Evolutionary conservation across 1,139 yeast species (phyloP), one percentile per base, ranked within the genome.

Genomic region (Blastobotrys serpentis): DNA sequence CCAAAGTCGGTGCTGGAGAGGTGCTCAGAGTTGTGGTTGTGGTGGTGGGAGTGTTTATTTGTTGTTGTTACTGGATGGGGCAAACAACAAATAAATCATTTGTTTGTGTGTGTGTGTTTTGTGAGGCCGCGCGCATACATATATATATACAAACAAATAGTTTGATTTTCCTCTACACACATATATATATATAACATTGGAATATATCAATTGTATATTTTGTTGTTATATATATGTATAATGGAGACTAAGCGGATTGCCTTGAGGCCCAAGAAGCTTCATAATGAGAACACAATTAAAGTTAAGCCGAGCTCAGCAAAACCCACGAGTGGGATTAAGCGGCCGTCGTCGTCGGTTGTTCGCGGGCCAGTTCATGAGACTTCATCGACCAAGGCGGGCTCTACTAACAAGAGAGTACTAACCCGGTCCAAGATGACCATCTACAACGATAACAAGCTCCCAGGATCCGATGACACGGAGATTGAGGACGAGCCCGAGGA

Each of bases 381-480:
- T 11, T 11, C 37, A 14, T 6, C 21, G 19, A 14, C 18, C 3
- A 11, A n/a, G 6, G 3, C 37, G 21, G n/a, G n/a, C n/a, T 33
- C 37, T 21, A 8, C 4, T 6, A 33, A 33, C 32, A 29, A 17
- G 37, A 7, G 37, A 3, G 21, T 33, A 21, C 37, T 33, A 6
- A 33, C 21, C 37, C 37, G 37, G 21, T 33, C 37, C 37, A 33
- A 33, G 37, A 4, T 33, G 21, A 6, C 37, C 17, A 21, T 33
- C n/a, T 33, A 33, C 37, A 33, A 8, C 37, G 37, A 33, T 21
- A 4, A 6, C 10, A 33, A 17, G 21, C 37, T 17, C 8, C 18
- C 37, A 18, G 11, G 37, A 18, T 33, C 37, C 19, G 37, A 33
- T n/a, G 37, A 33, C 37, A 33, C 37, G n/a, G 37, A 33, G 37